Evolutionary conservation across 805 yeast genomes (phyloP).

Genomic region (Dipodascus geniculatus): DNA sequence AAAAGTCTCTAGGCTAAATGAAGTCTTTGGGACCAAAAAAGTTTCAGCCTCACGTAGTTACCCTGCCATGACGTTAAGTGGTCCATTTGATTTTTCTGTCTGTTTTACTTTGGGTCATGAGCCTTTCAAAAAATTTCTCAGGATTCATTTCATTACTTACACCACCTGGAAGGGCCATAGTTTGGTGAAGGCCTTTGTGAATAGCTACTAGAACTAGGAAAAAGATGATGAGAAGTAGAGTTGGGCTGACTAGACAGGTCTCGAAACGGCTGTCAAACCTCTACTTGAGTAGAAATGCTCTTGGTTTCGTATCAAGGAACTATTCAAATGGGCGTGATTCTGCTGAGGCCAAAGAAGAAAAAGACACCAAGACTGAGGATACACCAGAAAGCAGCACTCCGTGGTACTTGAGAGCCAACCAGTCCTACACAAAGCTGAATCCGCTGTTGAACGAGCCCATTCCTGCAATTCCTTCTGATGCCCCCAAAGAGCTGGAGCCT

Average conservation of each 20-base stretch:
- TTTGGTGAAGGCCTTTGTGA: too few relatives aligned
- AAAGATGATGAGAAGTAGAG: neutral
- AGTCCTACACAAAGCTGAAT: constrained; percentile 3
- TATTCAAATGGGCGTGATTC: neutral
- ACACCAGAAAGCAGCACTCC: neutral
- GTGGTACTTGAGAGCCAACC: neutral
- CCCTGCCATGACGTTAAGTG: neutral
- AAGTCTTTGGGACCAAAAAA: too few relatives aligned
- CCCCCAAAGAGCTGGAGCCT: constrained; percentile 42
- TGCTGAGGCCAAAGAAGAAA: neutral
- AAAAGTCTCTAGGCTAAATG: too few relatives aligned
- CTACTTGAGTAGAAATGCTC: neutral
- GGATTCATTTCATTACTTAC: too few relatives aligned
- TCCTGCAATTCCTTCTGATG: constrained; percentile 47
- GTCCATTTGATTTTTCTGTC: neutral
- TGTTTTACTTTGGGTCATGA: too few relatives aligned
- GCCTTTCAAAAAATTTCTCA: neutral
- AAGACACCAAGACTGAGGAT: neutral
- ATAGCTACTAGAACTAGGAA: too few relatives aligned
- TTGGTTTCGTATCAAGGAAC: neutral
- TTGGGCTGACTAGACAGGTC: neutral
- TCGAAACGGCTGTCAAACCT: neutral
- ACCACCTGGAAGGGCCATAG: too few relatives aligned
- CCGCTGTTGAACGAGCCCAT: constrained; percentile 19
- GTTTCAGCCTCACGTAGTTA: neutral